Percentiles rank a stretch among this genome's conserved stretches.
These are phyloP conservation scores for Mortierella sp. DNA, from an alignment of 371 early-diverging fungal species.

Conservation along the genomic window DNA sequence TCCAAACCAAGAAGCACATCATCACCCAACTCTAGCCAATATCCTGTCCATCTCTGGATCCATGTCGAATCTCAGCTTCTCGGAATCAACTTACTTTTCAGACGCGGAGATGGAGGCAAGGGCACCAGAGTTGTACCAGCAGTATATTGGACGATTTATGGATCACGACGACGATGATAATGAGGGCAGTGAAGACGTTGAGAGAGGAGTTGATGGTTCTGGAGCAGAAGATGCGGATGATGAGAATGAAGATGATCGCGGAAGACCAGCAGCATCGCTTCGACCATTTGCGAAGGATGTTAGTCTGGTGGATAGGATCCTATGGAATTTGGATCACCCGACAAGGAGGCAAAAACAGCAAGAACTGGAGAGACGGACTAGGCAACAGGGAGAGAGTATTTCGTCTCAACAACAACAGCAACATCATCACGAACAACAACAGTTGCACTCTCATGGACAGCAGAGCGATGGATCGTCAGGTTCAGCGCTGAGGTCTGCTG, in stretches of 20 bases:
- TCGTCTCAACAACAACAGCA: not conserved
- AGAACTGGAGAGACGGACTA: conserved; percentile 1
- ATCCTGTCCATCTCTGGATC: conserved; percentile 51
- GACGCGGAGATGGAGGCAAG: conserved; percentile 53
- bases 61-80: conserved; percentile 47
- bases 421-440: not conserved
- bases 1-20: not conserved
- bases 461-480: too few relatives aligned
- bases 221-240: conserved; percentile 3
- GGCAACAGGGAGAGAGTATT: not conserved
- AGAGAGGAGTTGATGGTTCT: not conserved
- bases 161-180: conserved; percentile 34
- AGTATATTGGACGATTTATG: conserved; percentile 53
- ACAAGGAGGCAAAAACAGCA: conserved; percentile 13
- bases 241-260: not conserved
- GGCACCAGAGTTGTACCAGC: conserved; percentile 47
- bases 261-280: not conserved
- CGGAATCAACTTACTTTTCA: conserved; percentile 53
- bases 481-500: too few relatives aligned
- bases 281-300: conserved; percentile 42
- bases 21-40: conserved; percentile 27
- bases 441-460: too few relatives aligned
- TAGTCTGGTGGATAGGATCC: conserved; percentile 41
- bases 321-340: conserved; percentile 47
- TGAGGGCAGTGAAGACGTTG: conserved; percentile 7